Conservation (phyloP, 1,139 yeast genomes). For the Zygosaccharomyces pseudobailii region DNA sequence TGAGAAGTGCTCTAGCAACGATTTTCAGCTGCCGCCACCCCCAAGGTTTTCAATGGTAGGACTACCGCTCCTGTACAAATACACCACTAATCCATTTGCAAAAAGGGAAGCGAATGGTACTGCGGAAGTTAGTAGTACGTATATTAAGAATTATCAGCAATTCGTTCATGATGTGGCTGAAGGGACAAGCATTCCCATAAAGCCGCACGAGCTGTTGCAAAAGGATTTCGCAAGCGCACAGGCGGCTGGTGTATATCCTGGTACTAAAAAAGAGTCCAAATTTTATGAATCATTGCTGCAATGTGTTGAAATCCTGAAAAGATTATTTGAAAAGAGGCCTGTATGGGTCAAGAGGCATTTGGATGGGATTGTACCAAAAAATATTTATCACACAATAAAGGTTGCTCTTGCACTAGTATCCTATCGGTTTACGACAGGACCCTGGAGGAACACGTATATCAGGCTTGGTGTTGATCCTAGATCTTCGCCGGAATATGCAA, state of each 20-base stretch:
- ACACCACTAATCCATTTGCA: slow-evolving; percentile 54
- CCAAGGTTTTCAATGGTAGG: slow-evolving; percentile 73
- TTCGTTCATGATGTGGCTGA: slow-evolving; percentile 28
- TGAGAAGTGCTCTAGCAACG: slow-evolving; percentile 34
- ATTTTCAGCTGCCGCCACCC: slow-evolving; percentile 78
- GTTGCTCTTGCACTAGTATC: slow-evolving; percentile 81
- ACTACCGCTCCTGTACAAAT: slow-evolving; percentile 70
- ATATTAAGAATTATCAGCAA: slow-evolving; percentile 36
- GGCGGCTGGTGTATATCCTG: slow-evolving; percentile 27
- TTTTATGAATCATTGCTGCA: slow-evolving; percentile 37
- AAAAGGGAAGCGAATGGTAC: slow-evolving; percentile 47
- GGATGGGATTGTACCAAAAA: slow-evolving; percentile 51
- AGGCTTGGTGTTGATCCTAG: slow-evolving; percentile 77
- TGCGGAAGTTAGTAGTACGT: slow-evolving; percentile 36
- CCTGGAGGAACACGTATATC: slow-evolving; percentile 87
- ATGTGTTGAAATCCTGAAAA: slow-evolving; percentile 46
- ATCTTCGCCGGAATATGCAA: slow-evolving; percentile 48
- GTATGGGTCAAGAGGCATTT: slow-evolving; percentile 83
- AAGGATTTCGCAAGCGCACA: slow-evolving; percentile 35
- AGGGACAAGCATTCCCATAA: slow-evolving; percentile 38
- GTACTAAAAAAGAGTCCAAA: slow-evolving; percentile 34
- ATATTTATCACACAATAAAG: slow-evolving; percentile 51
- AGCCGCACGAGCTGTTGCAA: slow-evolving; percentile 41
- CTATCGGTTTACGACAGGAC: slow-evolving; percentile 80
- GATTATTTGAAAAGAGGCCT: slow-evolving; percentile 65